Evolutionary conservation across 306 rosid species (phyloP).

Genomic region (Mimosa bimucronata): DNA sequence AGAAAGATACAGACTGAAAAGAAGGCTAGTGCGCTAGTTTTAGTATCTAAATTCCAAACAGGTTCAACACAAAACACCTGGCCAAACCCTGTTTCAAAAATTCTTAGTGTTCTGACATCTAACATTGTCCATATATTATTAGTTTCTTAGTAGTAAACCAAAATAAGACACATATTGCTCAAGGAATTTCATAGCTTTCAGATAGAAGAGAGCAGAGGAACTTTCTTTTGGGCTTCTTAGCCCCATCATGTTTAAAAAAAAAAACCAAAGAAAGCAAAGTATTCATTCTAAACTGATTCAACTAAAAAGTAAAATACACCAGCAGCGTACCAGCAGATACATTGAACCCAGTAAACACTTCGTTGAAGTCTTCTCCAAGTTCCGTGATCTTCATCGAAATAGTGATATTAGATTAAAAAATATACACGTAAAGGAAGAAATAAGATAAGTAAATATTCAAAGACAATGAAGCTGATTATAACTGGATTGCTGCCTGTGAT

Average conservation of each 20-base stretch:
- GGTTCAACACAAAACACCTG: background rate
- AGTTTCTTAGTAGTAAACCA: background rate
- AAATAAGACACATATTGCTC: background rate
- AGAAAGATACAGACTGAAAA: constrained; percentile 7
- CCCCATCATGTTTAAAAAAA: background rate
- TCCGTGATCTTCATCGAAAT: constrained; percentile 62
- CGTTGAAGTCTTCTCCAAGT: constrained; percentile 71
- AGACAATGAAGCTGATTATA: background rate
- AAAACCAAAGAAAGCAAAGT: constrained; percentile 16
- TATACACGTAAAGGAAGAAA: background rate
- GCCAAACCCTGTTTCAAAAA: constrained; percentile 9
- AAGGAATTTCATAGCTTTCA: constrained; percentile 13
- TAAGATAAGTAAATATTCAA: background rate
- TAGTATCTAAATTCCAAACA: background rate
- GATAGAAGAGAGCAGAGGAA: constrained; percentile 8
- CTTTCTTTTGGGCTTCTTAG: background rate
- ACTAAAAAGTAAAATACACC: constrained; percentile 24
- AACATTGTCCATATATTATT: background rate
- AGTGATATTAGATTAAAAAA: constrained; percentile 21
- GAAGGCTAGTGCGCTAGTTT: background rate
- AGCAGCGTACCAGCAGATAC: constrained; percentile 81
- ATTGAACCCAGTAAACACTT: constrained; percentile 69
- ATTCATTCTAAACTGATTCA: background rate
- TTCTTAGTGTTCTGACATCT: constrained; percentile 1
- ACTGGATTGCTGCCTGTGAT: background rate